Evolutionary conservation across 257 asterid species (phyloP), one percentile per base, ranked within the genome.

Genomic region (Rubia yunnanensis): DNA sequence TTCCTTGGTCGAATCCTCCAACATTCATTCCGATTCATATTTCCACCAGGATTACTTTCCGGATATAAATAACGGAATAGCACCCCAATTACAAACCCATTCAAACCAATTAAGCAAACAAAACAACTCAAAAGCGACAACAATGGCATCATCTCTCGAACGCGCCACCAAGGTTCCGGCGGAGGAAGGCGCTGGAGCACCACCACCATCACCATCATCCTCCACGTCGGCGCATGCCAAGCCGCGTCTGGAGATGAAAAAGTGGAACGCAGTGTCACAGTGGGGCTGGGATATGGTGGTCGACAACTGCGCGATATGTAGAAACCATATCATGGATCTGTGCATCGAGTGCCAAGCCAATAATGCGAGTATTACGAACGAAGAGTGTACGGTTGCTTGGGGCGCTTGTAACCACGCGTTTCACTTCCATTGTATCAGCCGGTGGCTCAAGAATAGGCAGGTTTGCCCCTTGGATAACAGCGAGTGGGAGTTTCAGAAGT

Each of bases 231-330:
- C 52, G 20, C 5, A 20, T 15, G 52, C 7, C 7, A 44, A 44
- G 15, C 15, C 5, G 20, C 52, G n/a, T 26, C 82, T 60, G 88
- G 83, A 75, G 86, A 85, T 91, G 70, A 91, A 88, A 69, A 88
- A 91, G 83, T 88, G 96, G 98, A 91, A 88, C 70, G 95, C 95
- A 10, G 96, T 88, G 23, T 53, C 96, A 11, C 87, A 88, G 10
- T 88, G 98, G 96, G 91, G 92, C 55, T 91, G 98, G 96, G 96
- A 92, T 81, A 89, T 89, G 48, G 96, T 89, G 72, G 98, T 89
- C 50, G 96, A 92, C 72, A 92, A 89, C 59, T 92, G 98, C 77
- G 96, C 98, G 14, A 89, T 92, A 67, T 92, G 98, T 77, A 79
- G 96, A 82, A 92, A 92, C 63, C 98, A 92, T 56, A 92, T 92